phyloP scores from a whole-genome alignment of 208 protist genomes.

The Trypanosoma scelopori region DNA sequence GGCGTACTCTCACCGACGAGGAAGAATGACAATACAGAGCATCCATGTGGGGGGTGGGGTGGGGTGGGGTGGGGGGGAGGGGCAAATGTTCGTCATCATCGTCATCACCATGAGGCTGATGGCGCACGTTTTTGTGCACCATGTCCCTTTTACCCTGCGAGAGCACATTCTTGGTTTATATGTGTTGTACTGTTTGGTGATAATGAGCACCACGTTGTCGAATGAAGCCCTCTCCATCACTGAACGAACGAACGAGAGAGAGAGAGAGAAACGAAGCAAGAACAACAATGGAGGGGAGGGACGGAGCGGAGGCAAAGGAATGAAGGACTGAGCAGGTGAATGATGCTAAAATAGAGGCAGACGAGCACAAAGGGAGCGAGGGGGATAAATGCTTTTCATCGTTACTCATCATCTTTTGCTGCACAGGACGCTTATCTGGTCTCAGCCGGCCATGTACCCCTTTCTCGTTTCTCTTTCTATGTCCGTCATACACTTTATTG shows the following conservation, averaged over 20 bases:
- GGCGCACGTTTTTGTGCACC: no score
- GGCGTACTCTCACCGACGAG: no score
- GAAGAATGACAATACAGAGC: no score
- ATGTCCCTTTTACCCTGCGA: no score
- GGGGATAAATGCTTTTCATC: background rate
- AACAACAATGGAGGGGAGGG: background rate
- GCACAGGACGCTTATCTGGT: background rate
- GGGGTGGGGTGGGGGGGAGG: no score
- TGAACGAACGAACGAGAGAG: conserved; percentile 17
- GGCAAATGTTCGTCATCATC: no score
- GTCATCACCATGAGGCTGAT: no score
- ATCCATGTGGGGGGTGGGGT: no score
- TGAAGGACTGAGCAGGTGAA: background rate
- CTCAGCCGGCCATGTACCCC: background rate
- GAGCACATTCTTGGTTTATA: no score
- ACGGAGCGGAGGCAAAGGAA: background rate
- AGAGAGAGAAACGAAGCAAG: conserved; percentile 1
- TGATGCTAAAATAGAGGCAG: background rate
- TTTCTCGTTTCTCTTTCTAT: conserved; percentile 12
- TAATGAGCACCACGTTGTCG: no score
- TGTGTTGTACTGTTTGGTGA: no score
- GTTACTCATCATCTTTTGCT: conserved; percentile 4
- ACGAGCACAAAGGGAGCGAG: background rate
- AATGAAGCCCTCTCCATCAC: background rate
- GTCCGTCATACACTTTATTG: conserved; percentile 9